Evolutionary conservation across 176 grass and related monocot genomes (phyloP).

Genomic region (Zea mays): DNA sequence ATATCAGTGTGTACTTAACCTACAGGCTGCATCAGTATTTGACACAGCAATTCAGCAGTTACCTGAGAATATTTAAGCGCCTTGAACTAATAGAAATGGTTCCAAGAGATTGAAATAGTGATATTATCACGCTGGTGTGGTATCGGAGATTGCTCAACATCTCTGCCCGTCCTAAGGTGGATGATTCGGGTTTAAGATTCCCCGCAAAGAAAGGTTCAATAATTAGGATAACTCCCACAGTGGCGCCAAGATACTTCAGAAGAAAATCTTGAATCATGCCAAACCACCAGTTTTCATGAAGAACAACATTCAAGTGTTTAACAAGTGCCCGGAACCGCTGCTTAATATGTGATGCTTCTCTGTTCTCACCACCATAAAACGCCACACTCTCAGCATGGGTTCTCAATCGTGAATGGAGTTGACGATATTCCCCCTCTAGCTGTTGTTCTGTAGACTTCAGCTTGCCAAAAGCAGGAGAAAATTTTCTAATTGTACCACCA

Average conservation of each 20-base stretch:
- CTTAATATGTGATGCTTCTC: slow-evolving; percentile 86
- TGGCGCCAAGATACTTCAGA: slow-evolving; percentile 97
- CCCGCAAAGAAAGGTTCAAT: slow-evolving; percentile 97
- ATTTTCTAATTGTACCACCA: slow-evolving; percentile 75
- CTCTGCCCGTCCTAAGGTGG: slow-evolving; percentile 93
- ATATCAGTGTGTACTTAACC: slow-evolving; percentile 15
- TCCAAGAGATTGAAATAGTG: slow-evolving; percentile 90
- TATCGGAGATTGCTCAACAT: slow-evolving; percentile 98
- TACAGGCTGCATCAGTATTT: slow-evolving; percentile 18
- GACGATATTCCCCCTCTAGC: slow-evolving; percentile 92
- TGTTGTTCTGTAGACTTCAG: slow-evolving; percentile 95
- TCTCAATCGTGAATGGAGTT: slow-evolving; percentile 88
- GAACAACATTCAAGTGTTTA: slow-evolving; percentile 77
- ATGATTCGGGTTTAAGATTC: slow-evolving; percentile 76
- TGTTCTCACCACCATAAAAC: slow-evolving; percentile 88
- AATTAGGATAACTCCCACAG: slow-evolving; percentile 86
- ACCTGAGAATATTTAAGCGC: slow-evolving; percentile 94
- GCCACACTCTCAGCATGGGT: slow-evolving; percentile 96
- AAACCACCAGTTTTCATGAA: slow-evolving; percentile 99
- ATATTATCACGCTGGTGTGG: slow-evolving; percentile 99
- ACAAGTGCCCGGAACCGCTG: slow-evolving; percentile 71
- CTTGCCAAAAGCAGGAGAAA: slow-evolving; percentile 91
- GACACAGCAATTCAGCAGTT: slow-evolving; percentile 14
- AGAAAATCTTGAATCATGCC: slow-evolving; percentile 99
- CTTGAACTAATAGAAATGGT: slow-evolving; percentile 88